phyloP scores from a whole-genome alignment of 208 protist species.

The Trypanosoma theileri region DNA sequence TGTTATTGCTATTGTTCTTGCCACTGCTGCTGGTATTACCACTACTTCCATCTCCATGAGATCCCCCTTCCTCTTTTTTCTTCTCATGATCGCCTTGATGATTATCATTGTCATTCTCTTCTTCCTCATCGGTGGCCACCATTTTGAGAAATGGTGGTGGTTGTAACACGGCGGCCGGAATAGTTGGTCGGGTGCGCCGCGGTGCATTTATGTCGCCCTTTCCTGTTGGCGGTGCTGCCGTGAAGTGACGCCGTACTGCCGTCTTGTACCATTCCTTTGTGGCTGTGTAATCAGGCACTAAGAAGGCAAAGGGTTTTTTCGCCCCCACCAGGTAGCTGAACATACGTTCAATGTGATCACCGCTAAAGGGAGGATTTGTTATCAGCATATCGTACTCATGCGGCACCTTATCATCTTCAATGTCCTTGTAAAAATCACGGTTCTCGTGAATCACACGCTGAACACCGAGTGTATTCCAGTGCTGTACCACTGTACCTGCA shows the following conservation, averaged over 20 bases:
- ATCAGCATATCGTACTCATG: constrained; percentile 73
- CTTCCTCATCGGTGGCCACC: not conserved
- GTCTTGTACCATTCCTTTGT: constrained; percentile 61
- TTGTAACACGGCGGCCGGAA: constrained; percentile 7
- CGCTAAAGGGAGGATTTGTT: constrained; percentile 80
- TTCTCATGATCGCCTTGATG: too few species aligned
- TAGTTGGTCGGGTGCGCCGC: not conserved
- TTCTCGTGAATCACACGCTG: constrained; percentile 80
- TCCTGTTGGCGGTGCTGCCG: constrained; percentile 26
- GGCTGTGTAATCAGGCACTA: constrained; percentile 74
- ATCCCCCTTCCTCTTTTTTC: too few species aligned
- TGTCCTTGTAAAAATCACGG: constrained; percentile 80
- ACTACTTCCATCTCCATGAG: too few species aligned
- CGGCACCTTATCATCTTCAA: constrained; percentile 45
- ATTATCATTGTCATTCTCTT: too few species aligned
- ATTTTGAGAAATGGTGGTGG: constrained; percentile 41
- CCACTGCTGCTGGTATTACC: not conserved
- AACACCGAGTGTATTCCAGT: constrained; percentile 58
- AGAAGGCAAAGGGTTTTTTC: constrained; percentile 61
- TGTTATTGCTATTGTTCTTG: not conserved
- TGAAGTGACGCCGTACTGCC: constrained; percentile 39
- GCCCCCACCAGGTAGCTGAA: constrained; percentile 40
- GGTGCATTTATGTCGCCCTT: constrained; percentile 30
- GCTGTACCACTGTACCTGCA: constrained; percentile 47
- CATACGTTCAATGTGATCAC: constrained; percentile 68